phyloP scores from a whole-genome alignment of 139 green algal species.

The Volvox africanus region DNA sequence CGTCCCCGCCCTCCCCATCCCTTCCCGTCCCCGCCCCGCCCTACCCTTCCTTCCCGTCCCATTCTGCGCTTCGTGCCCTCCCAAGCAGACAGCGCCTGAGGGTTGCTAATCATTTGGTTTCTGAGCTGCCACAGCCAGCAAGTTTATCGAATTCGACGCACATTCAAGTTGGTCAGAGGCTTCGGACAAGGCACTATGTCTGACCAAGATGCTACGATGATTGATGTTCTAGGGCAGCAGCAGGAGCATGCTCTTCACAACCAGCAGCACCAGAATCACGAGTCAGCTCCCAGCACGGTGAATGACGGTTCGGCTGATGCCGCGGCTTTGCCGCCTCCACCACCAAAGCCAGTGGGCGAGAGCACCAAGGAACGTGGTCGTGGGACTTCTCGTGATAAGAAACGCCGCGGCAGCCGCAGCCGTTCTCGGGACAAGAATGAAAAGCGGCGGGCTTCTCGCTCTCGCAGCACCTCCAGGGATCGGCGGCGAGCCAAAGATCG shows the following conservation, averaged over 20 bases:
- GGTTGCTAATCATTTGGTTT: not conserved
- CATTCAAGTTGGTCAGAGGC: no score
- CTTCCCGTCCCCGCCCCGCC: conserved; percentile 11
- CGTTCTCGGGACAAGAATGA: conserved; percentile 18
- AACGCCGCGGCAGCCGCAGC: conserved; percentile 33
- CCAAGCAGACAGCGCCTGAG: conserved; percentile 24
- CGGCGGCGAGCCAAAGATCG: conserved; percentile 31
- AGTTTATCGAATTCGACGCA: no score
- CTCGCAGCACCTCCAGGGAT: conserved; percentile 26
- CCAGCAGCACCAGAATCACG: not conserved
- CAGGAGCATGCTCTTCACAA: not conserved
- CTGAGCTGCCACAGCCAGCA: not conserved
- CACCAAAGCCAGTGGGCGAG: not conserved
- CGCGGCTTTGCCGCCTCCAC: conserved; percentile 13
- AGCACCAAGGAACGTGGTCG: conserved; percentile 16
- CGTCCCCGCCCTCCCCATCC: conserved; percentile 19
- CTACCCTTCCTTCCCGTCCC: conserved; percentile 17
- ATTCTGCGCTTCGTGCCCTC: not conserved
- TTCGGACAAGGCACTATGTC: not conserved
- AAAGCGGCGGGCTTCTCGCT: conserved; percentile 15
- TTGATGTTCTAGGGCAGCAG: not conserved
- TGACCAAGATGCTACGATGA: not conserved
- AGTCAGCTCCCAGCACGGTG: not conserved
- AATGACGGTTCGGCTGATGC: not conserved
- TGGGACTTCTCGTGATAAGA: conserved; percentile 22